These are phyloP conservation scores for Porpolomopsis calyptriformis DNA, from an alignment of 768 basidiomycete genomes.

Conservation along the genomic window DNA sequence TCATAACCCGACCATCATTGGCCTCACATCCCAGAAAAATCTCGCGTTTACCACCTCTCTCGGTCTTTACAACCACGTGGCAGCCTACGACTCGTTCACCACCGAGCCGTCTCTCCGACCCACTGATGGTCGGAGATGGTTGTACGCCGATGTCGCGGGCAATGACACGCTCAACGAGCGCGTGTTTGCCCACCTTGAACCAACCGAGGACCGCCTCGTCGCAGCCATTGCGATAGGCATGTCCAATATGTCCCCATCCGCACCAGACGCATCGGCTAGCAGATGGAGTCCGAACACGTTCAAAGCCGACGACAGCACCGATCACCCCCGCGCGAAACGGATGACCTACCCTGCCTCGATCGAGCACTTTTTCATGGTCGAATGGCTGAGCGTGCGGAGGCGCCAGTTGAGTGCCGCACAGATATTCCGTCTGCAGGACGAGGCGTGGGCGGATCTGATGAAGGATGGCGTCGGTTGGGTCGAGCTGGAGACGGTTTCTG, in stretches of 20 bases:
- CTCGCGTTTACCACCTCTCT: conserved; percentile 42
- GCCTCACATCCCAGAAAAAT: conserved; percentile 51
- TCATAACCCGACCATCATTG: conserved; percentile 35
- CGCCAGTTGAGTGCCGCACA: conserved; percentile 34
- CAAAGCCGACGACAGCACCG: conserved; percentile 13
- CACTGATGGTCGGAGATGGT: conserved; percentile 29
- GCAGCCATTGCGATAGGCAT: conserved; percentile 42
- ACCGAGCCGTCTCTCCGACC: conserved; percentile 15
- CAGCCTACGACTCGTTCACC: conserved; percentile 35
- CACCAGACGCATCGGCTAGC: conserved; percentile 20
- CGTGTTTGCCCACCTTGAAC: conserved; percentile 33
- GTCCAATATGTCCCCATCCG: conserved; percentile 43
- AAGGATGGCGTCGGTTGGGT: conserved; percentile 47
- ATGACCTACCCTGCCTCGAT: conserved; percentile 8
- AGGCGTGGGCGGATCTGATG: conserved; percentile 55
- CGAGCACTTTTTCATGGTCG: conserved; percentile 58
- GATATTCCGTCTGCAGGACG: conserved; percentile 39
- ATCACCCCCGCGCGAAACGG: conserved; percentile 3
- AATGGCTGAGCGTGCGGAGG: conserved; percentile 52
- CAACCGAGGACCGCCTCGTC: conserved; percentile 26
- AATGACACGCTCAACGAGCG: conserved; percentile 39
- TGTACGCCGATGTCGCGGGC: conserved; percentile 58
- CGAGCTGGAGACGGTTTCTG: conserved; percentile 36
- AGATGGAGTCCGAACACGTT: conserved; percentile 31
- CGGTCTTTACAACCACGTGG: conserved; percentile 45